A percentile compares a stretch with the other conserved stretches of the same genome.
phyloP scores from a whole-genome alignment of 768 basidiomycete genomes.

The Daedaleopsis sinensis region DNA sequence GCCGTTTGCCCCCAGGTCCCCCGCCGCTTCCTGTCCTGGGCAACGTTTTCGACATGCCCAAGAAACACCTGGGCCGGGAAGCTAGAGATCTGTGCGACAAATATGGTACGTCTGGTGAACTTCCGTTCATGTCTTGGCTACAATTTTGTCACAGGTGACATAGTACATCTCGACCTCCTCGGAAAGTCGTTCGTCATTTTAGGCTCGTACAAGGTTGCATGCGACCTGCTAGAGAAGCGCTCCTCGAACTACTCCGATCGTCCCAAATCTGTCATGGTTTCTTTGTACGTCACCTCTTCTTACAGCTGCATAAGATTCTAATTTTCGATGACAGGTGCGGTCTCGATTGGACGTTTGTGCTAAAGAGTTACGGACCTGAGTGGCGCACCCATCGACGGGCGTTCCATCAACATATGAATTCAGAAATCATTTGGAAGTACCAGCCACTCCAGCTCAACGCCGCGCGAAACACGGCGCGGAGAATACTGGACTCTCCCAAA shows the following conservation, averaged over 20 bases:
- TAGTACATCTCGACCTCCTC: constrained; percentile 21
- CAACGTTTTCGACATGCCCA: constrained; percentile 27
- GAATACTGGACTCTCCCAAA: constrained; percentile 9
- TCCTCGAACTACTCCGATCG: constrained; percentile 28
- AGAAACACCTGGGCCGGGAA: constrained; percentile 15
- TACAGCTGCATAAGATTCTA: neutral
- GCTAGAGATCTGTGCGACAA: constrained; percentile 1
- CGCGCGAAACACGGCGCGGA: neutral
- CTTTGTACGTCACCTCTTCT: constrained; percentile 19
- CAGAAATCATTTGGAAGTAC: constrained; percentile 8
- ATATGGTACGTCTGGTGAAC: constrained; percentile 4
- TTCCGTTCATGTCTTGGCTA: too few species aligned
- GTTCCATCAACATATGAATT: constrained; percentile 14
- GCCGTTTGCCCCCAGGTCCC: constrained; percentile 29
- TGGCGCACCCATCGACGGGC: constrained; percentile 18
- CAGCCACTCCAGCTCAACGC: constrained; percentile 6
- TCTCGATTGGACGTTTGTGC: neutral
- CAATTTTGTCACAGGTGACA: constrained; percentile 18
- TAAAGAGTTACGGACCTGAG: neutral
- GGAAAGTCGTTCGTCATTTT: constrained; percentile 25
- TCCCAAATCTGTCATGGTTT: constrained; percentile 21
- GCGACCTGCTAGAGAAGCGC: constrained; percentile 26
- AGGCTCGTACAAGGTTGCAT: constrained; percentile 20
- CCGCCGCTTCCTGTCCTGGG: constrained; percentile 26
- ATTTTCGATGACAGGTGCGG: constrained; percentile 8